phyloP scores from a whole-genome alignment of 257 asterid genomes.

The Echium plantagineum region DNA sequence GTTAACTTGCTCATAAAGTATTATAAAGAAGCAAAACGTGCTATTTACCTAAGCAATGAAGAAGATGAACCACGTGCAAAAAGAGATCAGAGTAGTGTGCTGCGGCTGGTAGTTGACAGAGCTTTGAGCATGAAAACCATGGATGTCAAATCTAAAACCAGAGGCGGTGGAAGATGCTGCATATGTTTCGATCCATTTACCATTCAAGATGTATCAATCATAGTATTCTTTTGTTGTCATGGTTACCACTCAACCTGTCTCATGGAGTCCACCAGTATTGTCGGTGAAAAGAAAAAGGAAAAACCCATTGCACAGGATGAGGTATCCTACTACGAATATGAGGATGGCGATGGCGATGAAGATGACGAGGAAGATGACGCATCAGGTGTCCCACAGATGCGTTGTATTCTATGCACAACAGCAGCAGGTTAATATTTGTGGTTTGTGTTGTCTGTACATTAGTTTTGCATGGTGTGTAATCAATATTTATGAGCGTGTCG shows the following conservation, averaged over 20 bases:
- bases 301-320: constrained; percentile 23
- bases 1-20: constrained; percentile 77
- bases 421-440: constrained; percentile 57
- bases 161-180: constrained; percentile 87
- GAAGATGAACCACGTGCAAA: constrained; percentile 48
- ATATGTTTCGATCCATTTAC: constrained; percentile 89
- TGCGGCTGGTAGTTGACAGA: constrained; percentile 28
- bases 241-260: constrained; percentile 86
- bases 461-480: constrained; percentile 16
- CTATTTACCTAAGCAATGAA: constrained; percentile 64
- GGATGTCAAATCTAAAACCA: constrained; percentile 69
- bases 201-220: constrained; percentile 49
- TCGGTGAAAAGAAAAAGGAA: constrained; percentile 34
- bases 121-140: constrained; percentile 37
- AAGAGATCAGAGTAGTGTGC: constrained; percentile 28
- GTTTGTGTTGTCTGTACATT: constrained; percentile 8
- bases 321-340: constrained; percentile 38
- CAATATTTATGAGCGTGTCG: neutral
- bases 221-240: constrained; percentile 86
- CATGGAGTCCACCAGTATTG: constrained; percentile 54
- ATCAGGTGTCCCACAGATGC: constrained; percentile 46
- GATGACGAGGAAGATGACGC: constrained; percentile 21
- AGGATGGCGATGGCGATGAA: constrained; percentile 29
- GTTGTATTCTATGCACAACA: constrained; percentile 92
- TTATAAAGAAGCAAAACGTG: constrained; percentile 93